A percentile compares a stretch with the other conserved stretches of the same genome.
Conservation (phyloP, 208 protist genomes). For the Leishmania turanica region DNA sequence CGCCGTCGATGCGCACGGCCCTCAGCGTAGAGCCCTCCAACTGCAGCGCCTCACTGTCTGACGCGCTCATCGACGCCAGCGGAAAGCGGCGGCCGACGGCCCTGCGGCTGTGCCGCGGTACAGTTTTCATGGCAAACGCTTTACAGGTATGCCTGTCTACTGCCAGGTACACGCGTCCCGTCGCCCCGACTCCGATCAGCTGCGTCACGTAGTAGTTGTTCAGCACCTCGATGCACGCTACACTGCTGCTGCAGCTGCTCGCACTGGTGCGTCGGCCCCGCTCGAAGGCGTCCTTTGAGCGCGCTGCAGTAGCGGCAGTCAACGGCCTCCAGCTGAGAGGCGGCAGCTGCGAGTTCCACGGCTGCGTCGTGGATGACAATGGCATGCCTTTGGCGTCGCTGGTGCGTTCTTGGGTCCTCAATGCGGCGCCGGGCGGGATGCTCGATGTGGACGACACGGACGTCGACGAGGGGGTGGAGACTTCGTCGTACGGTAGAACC, state of each 20-base stretch:
- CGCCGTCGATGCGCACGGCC: not conserved
- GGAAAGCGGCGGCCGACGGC: constrained; percentile 13
- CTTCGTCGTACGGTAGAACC: constrained; percentile 19
- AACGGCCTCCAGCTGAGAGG: not conserved
- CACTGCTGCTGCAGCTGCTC: constrained; percentile 28
- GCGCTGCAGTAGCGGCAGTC: not conserved
- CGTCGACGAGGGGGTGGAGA: constrained; percentile 3
- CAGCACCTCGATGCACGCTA: constrained; percentile 35
- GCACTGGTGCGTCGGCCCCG: constrained; percentile 17
- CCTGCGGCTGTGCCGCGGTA: constrained; percentile 20
- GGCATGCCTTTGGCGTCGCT: not conserved
- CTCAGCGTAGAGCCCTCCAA: not conserved
- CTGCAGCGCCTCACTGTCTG: not conserved
- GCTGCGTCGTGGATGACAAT: constrained; percentile 6
- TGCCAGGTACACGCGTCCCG: constrained; percentile 46
- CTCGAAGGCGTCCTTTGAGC: constrained; percentile 15
- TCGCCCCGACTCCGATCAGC: constrained; percentile 51
- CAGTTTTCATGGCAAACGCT: constrained; percentile 54
- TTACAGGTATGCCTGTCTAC: constrained; percentile 35
- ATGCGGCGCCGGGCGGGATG: not conserved
- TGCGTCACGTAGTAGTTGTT: constrained; percentile 70
- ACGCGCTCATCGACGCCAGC: constrained; percentile 4
- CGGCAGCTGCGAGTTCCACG: constrained; percentile 13
- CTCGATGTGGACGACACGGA: constrained; percentile 1
- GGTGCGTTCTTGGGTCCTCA: not conserved